A percentile compares a stretch with the other conserved stretches of the same genome.
Evolutionary conservation across 495 filamentous ascomycete genomes (phyloP).

Genomic region (Wilcoxina mikolae): DNA sequence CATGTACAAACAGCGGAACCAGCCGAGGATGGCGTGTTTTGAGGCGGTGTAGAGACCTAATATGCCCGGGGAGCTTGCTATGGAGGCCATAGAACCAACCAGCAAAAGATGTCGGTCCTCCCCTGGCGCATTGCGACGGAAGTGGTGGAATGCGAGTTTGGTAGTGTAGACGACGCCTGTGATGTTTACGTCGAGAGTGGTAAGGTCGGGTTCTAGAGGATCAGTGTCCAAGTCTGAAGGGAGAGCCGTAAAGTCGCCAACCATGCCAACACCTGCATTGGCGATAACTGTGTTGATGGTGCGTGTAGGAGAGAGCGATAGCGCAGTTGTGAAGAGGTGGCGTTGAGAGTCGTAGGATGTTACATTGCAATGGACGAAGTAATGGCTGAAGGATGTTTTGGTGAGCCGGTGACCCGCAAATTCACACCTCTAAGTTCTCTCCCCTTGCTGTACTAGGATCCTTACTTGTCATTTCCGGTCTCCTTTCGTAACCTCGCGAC

Average conservation of each 20-base stretch:
- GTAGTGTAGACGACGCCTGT: constrained; percentile 49
- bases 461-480: constrained; percentile 24
- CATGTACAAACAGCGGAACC: constrained; percentile 43
- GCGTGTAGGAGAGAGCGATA: constrained; percentile 39
- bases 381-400: constrained; percentile 24
- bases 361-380: constrained; percentile 44
- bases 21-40: constrained; percentile 51
- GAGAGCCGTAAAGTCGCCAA: constrained; percentile 32
- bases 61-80: constrained; percentile 33
- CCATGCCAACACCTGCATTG: constrained; percentile 50
- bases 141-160: constrained; percentile 47
- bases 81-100: constrained; percentile 41
- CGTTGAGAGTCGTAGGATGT: constrained; percentile 46
- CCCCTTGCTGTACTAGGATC: background rate
- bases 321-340: constrained; percentile 42
- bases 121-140: constrained; percentile 32
- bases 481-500: constrained; percentile 22
- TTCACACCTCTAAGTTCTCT: too few relatives aligned
- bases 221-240: constrained; percentile 30
- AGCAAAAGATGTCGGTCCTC: constrained; percentile 41
- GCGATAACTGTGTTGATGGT: constrained; percentile 49
- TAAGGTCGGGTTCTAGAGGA: constrained; percentile 39
- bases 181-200: constrained; percentile 46
- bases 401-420: too few relatives aligned
- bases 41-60: constrained; percentile 41